These are phyloP conservation scores for Pyrenula aspistea DNA, from an alignment of 495 filamentous ascomycete species.

Conservation along the genomic window DNA sequence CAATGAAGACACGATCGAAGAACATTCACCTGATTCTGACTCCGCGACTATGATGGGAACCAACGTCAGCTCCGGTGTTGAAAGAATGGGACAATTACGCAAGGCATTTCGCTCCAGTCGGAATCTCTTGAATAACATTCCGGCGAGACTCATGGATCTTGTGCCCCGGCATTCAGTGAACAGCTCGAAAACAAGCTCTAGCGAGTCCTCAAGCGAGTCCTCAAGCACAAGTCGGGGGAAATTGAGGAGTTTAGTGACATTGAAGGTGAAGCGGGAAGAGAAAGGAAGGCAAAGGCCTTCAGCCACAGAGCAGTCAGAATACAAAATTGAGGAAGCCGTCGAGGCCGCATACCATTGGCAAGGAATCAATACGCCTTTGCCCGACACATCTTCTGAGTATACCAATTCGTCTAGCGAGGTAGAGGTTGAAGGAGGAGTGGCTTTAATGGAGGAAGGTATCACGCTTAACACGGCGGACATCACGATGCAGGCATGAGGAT, in stretches of 20 bases:
- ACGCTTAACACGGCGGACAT: conserved; percentile 38
- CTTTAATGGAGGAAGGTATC: conserved; percentile 46
- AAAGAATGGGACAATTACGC: not conserved
- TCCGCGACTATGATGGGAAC: not conserved
- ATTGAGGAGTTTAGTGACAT: not conserved
- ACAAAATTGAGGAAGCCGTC: not conserved
- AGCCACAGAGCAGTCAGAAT: not conserved
- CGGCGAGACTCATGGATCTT: not conserved
- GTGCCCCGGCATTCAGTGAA: not conserved
- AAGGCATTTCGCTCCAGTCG: not conserved
- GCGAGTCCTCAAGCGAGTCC: not conserved
- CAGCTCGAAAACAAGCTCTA: not conserved
- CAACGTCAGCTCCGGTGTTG: not conserved
- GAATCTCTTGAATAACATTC: not conserved
- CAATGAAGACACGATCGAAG: not conserved
- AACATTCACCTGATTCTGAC: not conserved
- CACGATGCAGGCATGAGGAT: conserved; percentile 22
- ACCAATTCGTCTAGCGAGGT: conserved; percentile 7
- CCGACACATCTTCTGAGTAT: not conserved
- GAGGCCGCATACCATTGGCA: not conserved
- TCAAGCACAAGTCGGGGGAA: not conserved
- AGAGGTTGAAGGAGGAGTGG: conserved; percentile 37
- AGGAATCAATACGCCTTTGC: not conserved
- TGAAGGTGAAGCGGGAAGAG: not conserved
- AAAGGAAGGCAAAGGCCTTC: not conserved